Percentiles rank a stretch among this genome's conserved stretches.
Conservation (phyloP, 352 stramenopile genomes). For the Phytophthora tubulina region DNA sequence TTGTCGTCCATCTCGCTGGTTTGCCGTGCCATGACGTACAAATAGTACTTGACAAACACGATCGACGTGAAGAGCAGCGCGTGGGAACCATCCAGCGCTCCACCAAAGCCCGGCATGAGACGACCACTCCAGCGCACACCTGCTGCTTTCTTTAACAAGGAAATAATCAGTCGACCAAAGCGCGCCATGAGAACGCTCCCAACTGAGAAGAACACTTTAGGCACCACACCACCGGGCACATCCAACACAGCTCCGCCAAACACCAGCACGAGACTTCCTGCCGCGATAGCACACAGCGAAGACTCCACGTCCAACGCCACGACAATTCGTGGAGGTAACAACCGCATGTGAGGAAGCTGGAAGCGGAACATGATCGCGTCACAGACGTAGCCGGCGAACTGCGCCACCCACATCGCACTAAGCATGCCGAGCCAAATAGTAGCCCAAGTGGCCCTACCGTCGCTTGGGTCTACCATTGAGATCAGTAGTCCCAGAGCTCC, state of each 20-base stretch:
- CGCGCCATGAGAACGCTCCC: slow-evolving; percentile 90
- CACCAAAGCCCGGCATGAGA: slow-evolving; percentile 94
- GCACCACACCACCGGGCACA: slow-evolving; percentile 59
- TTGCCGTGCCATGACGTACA: slow-evolving; percentile 42
- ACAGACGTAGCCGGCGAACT: slow-evolving; percentile 58
- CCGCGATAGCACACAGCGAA: slow-evolving; percentile 45
- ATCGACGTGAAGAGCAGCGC: slow-evolving; percentile 89
- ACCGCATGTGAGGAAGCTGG: slow-evolving; percentile 49
- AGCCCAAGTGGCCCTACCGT: slow-evolving; percentile 41
- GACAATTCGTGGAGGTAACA: slow-evolving; percentile 56
- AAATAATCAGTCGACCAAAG: slow-evolving; percentile 92
- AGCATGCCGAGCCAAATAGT: slow-evolving; percentile 55
- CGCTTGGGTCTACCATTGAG: slow-evolving; percentile 56
- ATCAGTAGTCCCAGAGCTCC: slow-evolving; percentile 48
- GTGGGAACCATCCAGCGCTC: slow-evolving; percentile 92
- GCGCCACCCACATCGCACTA: slow-evolving; percentile 52
- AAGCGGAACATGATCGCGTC: slow-evolving; percentile 67
- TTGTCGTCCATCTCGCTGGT: slow-evolving; percentile 15
- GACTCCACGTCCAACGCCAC: slow-evolving; percentile 63
- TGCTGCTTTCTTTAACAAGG: slow-evolving; percentile 93
- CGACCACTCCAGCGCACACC: slow-evolving; percentile 93
- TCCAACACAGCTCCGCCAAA: slow-evolving; percentile 43
- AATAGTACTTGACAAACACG: slow-evolving; percentile 62
- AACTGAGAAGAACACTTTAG: slow-evolving; percentile 77
- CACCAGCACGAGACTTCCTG: slow-evolving; percentile 50